Conservation (phyloP, 2,329 filamentous ascomycete species). For the Xylaria sp. region DNA sequence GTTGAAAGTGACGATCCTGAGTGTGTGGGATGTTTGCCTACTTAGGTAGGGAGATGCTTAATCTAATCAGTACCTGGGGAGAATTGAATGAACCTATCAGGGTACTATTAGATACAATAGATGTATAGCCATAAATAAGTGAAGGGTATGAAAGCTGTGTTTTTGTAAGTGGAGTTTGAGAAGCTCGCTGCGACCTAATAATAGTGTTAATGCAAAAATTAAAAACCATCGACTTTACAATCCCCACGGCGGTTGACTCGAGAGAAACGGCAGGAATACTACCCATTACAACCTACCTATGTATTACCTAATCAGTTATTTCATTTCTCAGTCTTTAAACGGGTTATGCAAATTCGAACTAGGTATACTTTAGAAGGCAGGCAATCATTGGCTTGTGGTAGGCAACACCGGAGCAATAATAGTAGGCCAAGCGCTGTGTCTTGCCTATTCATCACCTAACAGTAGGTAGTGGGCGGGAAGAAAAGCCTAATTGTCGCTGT, state of each 20-base stretch:
- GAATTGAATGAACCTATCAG: not conserved
- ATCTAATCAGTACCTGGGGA: not conserved
- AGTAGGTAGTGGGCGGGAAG: not conserved
- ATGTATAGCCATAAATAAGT: not conserved
- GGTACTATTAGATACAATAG: not conserved
- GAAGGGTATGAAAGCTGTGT: not conserved
- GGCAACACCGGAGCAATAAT: not conserved
- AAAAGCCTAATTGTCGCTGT: constrained; percentile 6
- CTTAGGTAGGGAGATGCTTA: not conserved
- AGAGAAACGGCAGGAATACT: not conserved
- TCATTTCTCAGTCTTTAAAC: not conserved
- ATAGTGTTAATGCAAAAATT: not conserved
- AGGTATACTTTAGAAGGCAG: too few relatives aligned
- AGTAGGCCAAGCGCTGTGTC: not conserved
- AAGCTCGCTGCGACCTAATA: constrained; percentile 13
- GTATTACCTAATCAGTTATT: not conserved
- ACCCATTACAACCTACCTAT: not conserved
- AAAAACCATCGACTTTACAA: not conserved
- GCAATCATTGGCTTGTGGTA: constrained; percentile 5
- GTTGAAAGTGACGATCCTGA: constrained; percentile 5
- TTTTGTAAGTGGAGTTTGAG: constrained; percentile 22
- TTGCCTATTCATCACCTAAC: constrained; percentile 6
- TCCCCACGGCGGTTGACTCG: not conserved
- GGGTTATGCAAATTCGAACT: not conserved
- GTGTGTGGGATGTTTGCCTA: not conserved